phyloP scores from a whole-genome alignment of 2,329 filamentous ascomycete species.

The Fusarium subtropicale region DNA sequence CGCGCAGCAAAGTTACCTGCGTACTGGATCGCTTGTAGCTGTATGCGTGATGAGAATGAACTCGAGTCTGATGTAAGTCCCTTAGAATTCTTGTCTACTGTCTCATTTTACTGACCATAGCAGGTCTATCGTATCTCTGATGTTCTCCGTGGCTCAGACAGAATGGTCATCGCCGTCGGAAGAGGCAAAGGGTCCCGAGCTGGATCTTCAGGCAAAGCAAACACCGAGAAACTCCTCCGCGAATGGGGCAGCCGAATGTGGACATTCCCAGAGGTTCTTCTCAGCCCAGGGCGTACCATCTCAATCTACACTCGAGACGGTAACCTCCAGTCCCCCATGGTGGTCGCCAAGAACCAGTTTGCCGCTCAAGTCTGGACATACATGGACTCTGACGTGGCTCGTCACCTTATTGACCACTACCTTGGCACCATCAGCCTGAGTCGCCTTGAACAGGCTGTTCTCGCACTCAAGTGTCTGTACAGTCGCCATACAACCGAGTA shows the following conservation, averaged over 20 bases:
- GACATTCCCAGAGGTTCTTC: slow-evolving; percentile 47
- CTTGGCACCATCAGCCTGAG: slow-evolving; percentile 49
- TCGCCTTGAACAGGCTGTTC: slow-evolving; percentile 49
- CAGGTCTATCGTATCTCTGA: slow-evolving; percentile 46
- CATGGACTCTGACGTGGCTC: slow-evolving; percentile 44
- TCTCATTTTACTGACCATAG: slow-evolving; percentile 4
- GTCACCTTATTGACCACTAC: slow-evolving; percentile 53
- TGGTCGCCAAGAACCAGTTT: slow-evolving; percentile 51
- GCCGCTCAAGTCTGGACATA: slow-evolving; percentile 48
- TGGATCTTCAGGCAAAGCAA: slow-evolving; percentile 24
- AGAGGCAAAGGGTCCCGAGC: slow-evolving; percentile 28
- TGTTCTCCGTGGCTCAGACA: slow-evolving; percentile 43
- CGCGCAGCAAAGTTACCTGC: slow-evolving; percentile 43
- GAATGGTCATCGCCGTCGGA: slow-evolving; percentile 45
- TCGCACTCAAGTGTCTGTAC: slow-evolving; percentile 50
- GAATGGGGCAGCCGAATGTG: slow-evolving; percentile 49
- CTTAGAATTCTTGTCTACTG: no score
- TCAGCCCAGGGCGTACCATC: slow-evolving; percentile 42
- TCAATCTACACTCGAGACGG: slow-evolving; percentile 44
- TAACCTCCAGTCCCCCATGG: slow-evolving; percentile 31
- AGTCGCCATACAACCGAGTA: slow-evolving; percentile 42
- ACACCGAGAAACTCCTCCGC: slow-evolving; percentile 41
- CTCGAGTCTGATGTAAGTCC: slow-evolving; percentile 42
- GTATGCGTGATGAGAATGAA: slow-evolving; percentile 42
- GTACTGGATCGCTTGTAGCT: slow-evolving; percentile 47